Evolutionary conservation across 345 rosid species (phyloP), one percentile per base, ranked within the genome.

Genomic region (Mallotus nudiflorus): DNA sequence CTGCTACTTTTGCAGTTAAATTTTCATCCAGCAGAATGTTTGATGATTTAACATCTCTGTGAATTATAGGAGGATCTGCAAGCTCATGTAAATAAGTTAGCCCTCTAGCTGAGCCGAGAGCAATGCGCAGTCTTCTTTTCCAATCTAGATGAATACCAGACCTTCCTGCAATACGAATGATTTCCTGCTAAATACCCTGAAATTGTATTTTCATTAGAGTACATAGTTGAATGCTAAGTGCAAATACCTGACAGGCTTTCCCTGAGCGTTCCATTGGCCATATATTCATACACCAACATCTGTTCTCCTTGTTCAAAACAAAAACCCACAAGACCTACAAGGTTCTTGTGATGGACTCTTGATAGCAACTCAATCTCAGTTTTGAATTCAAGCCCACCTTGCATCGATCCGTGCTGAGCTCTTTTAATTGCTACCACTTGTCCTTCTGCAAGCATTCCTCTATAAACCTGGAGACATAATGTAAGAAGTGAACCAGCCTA

Each of bases 361-460:
- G 97, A 91, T 35, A 94, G 91, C 87, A 91, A 77, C 84, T 94
- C 98, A 40, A 91, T 94, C 72, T 94, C 99, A 20, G 96, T 94
- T 84, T 94, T 94, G 89, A 94, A 91, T 78, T 95, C 99, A 22
- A 69, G 86, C 1, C 97, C 96, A 0, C 97, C 96, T 85, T 94
- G 99, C 87, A 84, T 87, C 28, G 97, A 95, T 75, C 97, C 97
- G 54, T 82, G 86, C 74, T 88, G 91, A 76, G 99, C 93, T 82
- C 97, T 86, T 84, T 95, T 90, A 68, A 92, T 88, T 9, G 99
- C 97, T 66, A 90, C 78, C 33, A 85, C 66, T 37, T 88, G 96
- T 59, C 96, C 91, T 72, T 87, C 88, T 22, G 86, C 54, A n/a
- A 94, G 89, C 81, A 83, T 81, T 75, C 98, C 97, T 83, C 80